Base-by-base conservation (phyloP, 257 asterid species). In the Apocynum venetum region DNA sequence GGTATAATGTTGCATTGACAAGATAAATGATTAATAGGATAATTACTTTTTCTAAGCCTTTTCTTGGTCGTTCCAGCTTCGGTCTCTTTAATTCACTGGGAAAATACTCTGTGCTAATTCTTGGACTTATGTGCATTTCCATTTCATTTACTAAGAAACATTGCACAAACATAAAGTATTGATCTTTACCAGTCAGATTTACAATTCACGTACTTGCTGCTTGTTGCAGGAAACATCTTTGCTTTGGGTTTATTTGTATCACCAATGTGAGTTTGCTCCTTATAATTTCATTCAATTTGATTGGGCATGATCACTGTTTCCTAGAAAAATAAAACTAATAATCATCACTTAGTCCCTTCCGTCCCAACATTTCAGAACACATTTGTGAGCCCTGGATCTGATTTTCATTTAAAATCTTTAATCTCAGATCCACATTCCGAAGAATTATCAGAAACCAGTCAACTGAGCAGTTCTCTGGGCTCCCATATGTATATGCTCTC, bases 181-280 rank as follows among this genome's bases (percentile, higher is more conserved):
- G 43, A 52, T 5, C 3, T 67, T 40, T 8, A 25, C 31, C 31
- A 25, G 31, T 25, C 14, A 48, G 20, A 43, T 1, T 46, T 35
- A 6, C 1, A 55, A 17, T 35, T 63, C 13, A 4, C 47, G 20
- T 79, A 60, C 55, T 63, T 71, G 41, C 15, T n/a, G 8, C 63
- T 65, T 53, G 68, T 82, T 87, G 91, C 94, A 93, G 97, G 98
- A 48, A 93, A 93, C 74, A 82, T 93, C 64, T 82, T 80, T 75
- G 98, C 98, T 55, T 84, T 93, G 79, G 94, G 85, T 80, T 72
- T 93, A 76, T 93, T 93, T 75, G 87, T 93, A 13, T 91, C 98
- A 46, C 98, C 98, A 48, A 84, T 91, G 98, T 90, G 83, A 93
- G 97, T 84, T 11, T 41, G 13, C 36, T 78, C 72, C 46, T 56